phyloP scores from a whole-genome alignment of 2,329 filamentous ascomycete genomes.

The Trichoderma koningiopsis region DNA sequence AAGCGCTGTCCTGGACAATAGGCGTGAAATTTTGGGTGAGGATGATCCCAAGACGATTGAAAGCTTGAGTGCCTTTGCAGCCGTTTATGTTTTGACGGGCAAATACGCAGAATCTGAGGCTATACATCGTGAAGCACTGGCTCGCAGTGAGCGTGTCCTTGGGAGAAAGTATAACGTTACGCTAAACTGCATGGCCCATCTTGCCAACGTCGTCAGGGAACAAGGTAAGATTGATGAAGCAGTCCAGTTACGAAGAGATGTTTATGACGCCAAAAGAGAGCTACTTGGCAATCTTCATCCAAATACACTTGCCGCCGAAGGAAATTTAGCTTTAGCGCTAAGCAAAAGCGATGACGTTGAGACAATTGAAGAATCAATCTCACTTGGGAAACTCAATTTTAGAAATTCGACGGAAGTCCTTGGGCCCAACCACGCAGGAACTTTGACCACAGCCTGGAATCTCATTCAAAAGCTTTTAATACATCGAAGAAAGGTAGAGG shows the following conservation, averaged over 20 bases:
- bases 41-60: conserved; percentile 20
- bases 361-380: not conserved
- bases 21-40: conserved; percentile 7
- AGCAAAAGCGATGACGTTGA: not conserved
- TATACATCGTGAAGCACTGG: conserved; percentile 22
- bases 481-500: not conserved
- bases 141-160: conserved; percentile 9
- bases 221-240: conserved; percentile 9
- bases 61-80: conserved; percentile 7
- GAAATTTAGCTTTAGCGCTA: not conserved
- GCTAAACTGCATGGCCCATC: conserved; percentile 17
- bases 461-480: not conserved
- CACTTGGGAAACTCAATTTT: not conserved
- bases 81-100: not conserved
- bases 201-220: not conserved
- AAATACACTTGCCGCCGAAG: not conserved
- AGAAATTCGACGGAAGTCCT: not conserved
- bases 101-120: conserved; percentile 5
- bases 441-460: not conserved
- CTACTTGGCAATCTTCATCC: not conserved
- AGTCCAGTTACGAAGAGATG: not conserved
- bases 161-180: not conserved
- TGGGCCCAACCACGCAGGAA: not conserved
- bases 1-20: conserved; percentile 1
- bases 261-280: not conserved